A percentile compares a stretch with the other conserved stretches of the same genome.
phyloP scores from a whole-genome alignment of 345 rosid species.

The Salix arbutifolia region DNA sequence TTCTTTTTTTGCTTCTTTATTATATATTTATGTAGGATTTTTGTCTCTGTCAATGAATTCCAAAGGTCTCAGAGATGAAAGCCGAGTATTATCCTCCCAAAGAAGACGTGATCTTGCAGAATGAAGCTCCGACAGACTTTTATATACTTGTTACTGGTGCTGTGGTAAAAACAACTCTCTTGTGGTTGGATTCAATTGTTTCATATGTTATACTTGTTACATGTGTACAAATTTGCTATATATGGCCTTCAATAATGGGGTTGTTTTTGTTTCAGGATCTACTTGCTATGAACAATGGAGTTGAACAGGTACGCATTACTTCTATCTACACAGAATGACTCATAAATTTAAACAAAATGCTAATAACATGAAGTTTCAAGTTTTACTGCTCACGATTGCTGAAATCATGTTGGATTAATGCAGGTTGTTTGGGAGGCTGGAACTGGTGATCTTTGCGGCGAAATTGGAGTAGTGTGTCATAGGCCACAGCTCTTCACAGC shows the following conservation, averaged over 20 bases:
- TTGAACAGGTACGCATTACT: slow-evolving; percentile 26
- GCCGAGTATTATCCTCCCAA: slow-evolving; percentile 35
- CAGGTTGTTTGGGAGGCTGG: slow-evolving; percentile 68
- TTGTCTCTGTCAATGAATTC: background rate
- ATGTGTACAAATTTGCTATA: background rate
- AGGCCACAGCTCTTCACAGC: slow-evolving; percentile 87
- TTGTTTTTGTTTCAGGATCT: slow-evolving; percentile 18
- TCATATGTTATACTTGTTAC: too few relatives aligned
- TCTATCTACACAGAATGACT: background rate
- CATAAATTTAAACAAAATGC: background rate
- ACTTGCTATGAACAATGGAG: slow-evolving; percentile 19
- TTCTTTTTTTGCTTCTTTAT: background rate
- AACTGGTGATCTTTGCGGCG: slow-evolving; percentile 80
- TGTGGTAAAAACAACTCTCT: slow-evolving; percentile 14
- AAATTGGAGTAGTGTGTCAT: slow-evolving; percentile 82
- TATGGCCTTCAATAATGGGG: background rate
- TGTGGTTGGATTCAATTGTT: background rate
- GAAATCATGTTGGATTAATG: slow-evolving; percentile 9
- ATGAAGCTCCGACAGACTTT: slow-evolving; percentile 33
- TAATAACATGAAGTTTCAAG: background rate
- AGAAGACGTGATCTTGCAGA: slow-evolving; percentile 32
- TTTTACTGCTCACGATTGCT: background rate
- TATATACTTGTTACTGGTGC: slow-evolving; percentile 32
- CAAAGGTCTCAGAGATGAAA: slow-evolving; percentile 35
- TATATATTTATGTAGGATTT: background rate